phyloP scores from a whole-genome alignment of 139 green algal species.

The Chlamydomonas sp. region DNA sequence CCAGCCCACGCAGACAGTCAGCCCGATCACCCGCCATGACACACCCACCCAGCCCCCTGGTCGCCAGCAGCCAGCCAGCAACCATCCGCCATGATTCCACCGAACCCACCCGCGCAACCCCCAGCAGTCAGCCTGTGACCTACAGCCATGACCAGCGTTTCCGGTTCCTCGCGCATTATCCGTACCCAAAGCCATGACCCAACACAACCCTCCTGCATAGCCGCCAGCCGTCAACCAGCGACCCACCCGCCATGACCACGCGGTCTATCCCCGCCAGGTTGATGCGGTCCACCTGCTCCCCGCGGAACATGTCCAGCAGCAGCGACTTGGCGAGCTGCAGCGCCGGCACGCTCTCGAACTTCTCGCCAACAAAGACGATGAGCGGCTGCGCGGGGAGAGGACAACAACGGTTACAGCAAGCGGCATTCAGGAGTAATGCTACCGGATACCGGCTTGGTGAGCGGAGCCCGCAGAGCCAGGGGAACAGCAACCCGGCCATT shows the following conservation, averaged over 20 bases:
- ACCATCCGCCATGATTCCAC: too few species aligned
- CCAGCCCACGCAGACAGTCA: too few species aligned
- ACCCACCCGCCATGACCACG: slow-evolving; percentile 67
- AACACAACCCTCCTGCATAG: not conserved
- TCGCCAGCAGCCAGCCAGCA: too few species aligned
- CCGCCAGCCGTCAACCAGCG: not conserved
- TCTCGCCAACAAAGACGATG: slow-evolving; percentile 89
- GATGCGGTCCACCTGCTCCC: slow-evolving; percentile 72
- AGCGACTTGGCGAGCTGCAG: slow-evolving; percentile 78
- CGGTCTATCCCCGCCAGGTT: slow-evolving; percentile 87
- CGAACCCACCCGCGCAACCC: too few species aligned
- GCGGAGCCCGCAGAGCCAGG: too few species aligned
- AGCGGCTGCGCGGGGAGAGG: slow-evolving; percentile 66
- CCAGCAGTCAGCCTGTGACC: not conserved
- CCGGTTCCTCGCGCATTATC: too few species aligned
- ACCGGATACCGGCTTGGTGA: too few species aligned
- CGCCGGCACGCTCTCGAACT: slow-evolving; percentile 79
- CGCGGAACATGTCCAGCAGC: slow-evolving; percentile 91
- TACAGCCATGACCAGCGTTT: too few species aligned
- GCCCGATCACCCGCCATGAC: too few species aligned
- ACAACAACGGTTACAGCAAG: not conserved
- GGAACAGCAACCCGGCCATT: not conserved
- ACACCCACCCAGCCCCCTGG: too few species aligned
- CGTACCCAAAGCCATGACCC: slow-evolving; percentile 19
- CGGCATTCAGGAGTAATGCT: not conserved